Percentiles rank a stretch among this genome's conserved stretches.
phyloP scores from a whole-genome alignment of 2,329 filamentous ascomycete genomes.

The Immersiporthe knoxdaviesiana region DNA sequence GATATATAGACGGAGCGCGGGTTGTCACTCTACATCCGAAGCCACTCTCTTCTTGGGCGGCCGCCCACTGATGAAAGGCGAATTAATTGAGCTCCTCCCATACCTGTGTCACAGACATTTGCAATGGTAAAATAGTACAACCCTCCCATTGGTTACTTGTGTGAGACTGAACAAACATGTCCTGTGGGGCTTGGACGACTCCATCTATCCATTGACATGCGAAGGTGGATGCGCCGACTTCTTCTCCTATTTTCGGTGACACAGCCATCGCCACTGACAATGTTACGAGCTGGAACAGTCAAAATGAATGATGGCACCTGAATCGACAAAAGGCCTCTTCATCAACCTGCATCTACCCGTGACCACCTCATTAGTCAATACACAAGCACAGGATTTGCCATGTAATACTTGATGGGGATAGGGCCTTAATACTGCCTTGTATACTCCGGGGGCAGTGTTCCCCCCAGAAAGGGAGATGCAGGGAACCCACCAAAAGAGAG shows the following conservation, averaged over 20 bases:
- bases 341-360: background rate
- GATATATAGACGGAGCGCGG: background rate
- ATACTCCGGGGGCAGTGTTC: too few relatives aligned
- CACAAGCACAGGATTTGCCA: background rate
- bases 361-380: background rate
- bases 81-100: too few relatives aligned
- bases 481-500: background rate
- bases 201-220: background rate
- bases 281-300: background rate
- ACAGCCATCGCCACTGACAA: too few relatives aligned
- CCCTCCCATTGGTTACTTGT: too few relatives aligned
- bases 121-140: background rate
- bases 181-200: background rate
- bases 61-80: background rate
- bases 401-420: background rate
- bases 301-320: background rate
- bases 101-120: background rate
- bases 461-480: background rate
- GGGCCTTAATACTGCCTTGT: background rate
- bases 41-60: background rate
- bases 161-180: background rate
- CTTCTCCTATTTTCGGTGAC: too few relatives aligned
- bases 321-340: background rate
- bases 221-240: background rate
- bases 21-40: background rate